Base-by-base conservation (phyloP, 139 green algal genomes). In the Mychonastes homosphaera region DNA sequence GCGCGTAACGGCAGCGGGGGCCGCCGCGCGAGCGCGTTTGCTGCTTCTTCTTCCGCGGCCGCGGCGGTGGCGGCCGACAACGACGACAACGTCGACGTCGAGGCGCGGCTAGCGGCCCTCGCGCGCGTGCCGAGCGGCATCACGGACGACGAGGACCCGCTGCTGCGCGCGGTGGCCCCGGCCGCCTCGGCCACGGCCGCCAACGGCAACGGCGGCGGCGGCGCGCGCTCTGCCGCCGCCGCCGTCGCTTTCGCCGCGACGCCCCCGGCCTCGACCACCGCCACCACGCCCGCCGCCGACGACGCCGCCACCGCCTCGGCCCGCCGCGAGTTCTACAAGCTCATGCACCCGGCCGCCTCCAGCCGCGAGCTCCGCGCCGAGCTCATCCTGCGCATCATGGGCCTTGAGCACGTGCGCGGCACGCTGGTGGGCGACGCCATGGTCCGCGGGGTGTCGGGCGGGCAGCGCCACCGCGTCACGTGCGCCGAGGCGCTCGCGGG, bases 371-470 rank as follows among this genome's bases (percentile, higher is more conserved):
- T 54, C 21, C 39, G 63, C 10, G 69, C 52, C 1, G 65, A 73
- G 18, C 27, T 56, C 23, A 58, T 73, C 15, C 44, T 73, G 61
- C 51, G 60, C 1, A 35, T 69, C 9, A 53, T 80, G 39, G 77
- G 77, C 36, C 65, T 84, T 23, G 15, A 61, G 46, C 59, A 63
- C 27, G 50, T 65, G 39, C 47, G 61, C 18, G 73, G 89, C 59
- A 92, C 82, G 8, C 45, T 79, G 19, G 77, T 93, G n/a, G 84
- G 84, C 2, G 79, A 87, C 53, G 56, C 67, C 48, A 78, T 89
- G 74, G 43, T 86, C 43, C 64, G 84, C 2, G 85, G 85, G 51
- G 70, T 93, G 49, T 82, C 65, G 34, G 84, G 84, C 3, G 85
- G 83, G 6, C 76, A 93, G 74, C 69, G 76, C 40, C 83, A 89